Evolutionary conservation across 1,284 basidiomycete genomes (phyloP).

Genomic region (Irpex rosettiformis): DNA sequence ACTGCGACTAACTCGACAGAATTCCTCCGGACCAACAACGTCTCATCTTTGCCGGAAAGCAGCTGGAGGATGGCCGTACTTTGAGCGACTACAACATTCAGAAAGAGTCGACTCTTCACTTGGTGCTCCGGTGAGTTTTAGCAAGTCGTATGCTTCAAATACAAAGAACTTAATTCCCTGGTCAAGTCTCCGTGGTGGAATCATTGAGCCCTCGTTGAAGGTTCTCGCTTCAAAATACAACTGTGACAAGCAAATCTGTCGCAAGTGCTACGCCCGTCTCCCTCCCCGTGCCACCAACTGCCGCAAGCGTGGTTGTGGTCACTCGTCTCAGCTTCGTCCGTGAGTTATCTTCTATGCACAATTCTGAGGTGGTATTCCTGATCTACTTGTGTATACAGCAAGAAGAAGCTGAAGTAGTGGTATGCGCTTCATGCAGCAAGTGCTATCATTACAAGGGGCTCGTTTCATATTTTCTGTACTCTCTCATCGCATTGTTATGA

Average conservation of each 20-base stretch:
- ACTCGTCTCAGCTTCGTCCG: constrained; percentile 95
- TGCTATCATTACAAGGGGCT: constrained; percentile 5
- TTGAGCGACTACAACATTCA: constrained; percentile 98
- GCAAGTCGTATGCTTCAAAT: no score
- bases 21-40: constrained; percentile 94
- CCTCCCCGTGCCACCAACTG: constrained; percentile 99
- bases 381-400: constrained; percentile 37
- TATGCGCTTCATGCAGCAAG: constrained; percentile 18
- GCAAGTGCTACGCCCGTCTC: constrained; percentile 99
- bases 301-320: constrained; percentile 89
- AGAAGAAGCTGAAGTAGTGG: constrained; percentile 96
- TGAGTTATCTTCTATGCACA: constrained; percentile 33
- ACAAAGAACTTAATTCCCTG: no score
- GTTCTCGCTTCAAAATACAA: constrained; percentile 96
- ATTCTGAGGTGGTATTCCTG: not conserved
- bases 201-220: constrained; percentile 99
- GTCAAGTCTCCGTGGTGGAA: constrained; percentile 88
- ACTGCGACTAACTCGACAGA: constrained; percentile 34
- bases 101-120: constrained; percentile 98
- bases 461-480: not conserved
- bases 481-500: not conserved
- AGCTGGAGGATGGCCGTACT: constrained; percentile 95
- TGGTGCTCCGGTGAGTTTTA: constrained; percentile 85
- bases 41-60: no score
- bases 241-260: constrained; percentile 98